Conservation (phyloP, 176 grass and related monocot genomes). For the Hordeum marinum region DNA sequence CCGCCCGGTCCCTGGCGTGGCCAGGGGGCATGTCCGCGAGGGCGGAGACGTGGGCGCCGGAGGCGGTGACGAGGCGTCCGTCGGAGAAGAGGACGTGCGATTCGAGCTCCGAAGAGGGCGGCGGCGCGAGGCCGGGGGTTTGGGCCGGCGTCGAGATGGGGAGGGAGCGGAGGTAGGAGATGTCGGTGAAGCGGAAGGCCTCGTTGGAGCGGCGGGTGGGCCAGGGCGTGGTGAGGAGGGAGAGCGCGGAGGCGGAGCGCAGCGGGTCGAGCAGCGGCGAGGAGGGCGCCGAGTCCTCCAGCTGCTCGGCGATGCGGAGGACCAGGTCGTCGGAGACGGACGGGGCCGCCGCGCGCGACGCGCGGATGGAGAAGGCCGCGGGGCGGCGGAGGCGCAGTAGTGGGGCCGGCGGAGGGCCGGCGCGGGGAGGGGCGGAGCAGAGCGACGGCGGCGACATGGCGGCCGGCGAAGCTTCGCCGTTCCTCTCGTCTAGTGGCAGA, state of each 20-base stretch:
- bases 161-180: constrained; percentile 51
- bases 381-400: neutral
- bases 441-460: constrained; percentile 42
- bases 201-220: constrained; percentile 54
- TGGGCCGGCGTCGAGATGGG: constrained; percentile 40
- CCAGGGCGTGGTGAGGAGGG: constrained; percentile 59
- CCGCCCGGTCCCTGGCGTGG: constrained; percentile 23
- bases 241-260: constrained; percentile 52
- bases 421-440: constrained; percentile 18
- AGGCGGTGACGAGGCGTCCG: constrained; percentile 31
- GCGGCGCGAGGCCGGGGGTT: neutral
- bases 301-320: constrained; percentile 55
- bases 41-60: constrained; percentile 25
- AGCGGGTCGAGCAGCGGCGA: constrained; percentile 42
- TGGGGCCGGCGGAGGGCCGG: neutral
- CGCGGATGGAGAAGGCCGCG: neutral
- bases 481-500: neutral
- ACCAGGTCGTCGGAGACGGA: constrained; percentile 49
- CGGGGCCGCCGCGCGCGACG: constrained; percentile 15
- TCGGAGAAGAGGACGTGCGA: constrained; percentile 39
- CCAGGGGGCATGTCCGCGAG: constrained; percentile 35
- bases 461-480: constrained; percentile 26
- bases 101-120: constrained; percentile 24
- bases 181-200: constrained; percentile 68
- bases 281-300: constrained; percentile 41